Evolutionary conservation across 306 rosid species (phyloP).

Genomic region (Astragalus glycyphyllos): DNA sequence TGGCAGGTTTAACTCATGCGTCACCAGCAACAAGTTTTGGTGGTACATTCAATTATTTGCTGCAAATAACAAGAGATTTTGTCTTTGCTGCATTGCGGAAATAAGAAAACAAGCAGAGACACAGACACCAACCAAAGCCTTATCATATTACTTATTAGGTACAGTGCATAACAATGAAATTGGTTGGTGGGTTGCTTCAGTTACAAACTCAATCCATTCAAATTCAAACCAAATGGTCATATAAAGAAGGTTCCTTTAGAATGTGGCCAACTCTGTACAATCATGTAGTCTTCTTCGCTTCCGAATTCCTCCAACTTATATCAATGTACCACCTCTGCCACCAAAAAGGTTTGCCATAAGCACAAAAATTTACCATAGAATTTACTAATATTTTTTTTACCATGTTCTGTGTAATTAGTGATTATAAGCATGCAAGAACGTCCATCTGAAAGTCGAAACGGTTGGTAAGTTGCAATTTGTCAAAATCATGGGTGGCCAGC

Average conservation of each 20-base stretch:
- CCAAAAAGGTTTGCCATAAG: conserved; percentile 2
- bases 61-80: conserved; percentile 25
- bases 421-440: conserved; percentile 7
- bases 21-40: conserved; percentile 42
- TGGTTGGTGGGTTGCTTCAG: conserved; percentile 56
- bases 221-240: conserved; percentile 16
- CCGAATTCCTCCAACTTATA: conserved; percentile 31
- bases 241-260: conserved; percentile 44
- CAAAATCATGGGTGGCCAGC: conserved; percentile 38
- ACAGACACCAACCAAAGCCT: conserved; percentile 22
- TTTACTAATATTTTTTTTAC: neutral
- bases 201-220: conserved; percentile 32
- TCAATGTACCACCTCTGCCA: neutral
- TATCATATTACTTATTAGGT: conserved; percentile 46
- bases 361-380: neutral
- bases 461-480: conserved; percentile 43
- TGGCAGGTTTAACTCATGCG: conserved; percentile 43
- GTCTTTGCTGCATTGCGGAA: neutral
- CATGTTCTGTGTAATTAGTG: neutral
- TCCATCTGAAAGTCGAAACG: neutral
- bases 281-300: conserved; percentile 22
- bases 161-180: conserved; percentile 34
- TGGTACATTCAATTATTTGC: conserved; percentile 39
- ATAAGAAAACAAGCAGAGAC: conserved; percentile 1
- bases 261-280: conserved; percentile 40